Conservation (phyloP, 768 basidiomycete species). For the Calocybe gangraenosa region DNA sequence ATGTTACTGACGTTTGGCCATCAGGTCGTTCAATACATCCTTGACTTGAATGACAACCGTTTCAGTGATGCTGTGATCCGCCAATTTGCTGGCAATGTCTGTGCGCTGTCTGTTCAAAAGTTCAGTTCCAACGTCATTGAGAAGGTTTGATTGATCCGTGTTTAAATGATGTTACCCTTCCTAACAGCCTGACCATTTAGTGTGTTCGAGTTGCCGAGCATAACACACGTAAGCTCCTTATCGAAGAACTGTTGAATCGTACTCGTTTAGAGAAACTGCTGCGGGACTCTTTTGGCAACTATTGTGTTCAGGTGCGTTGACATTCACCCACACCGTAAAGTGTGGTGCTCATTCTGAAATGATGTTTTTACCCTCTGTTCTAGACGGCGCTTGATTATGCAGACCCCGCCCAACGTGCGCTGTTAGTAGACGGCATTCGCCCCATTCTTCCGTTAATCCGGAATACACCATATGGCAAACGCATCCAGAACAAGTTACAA, state of each 20-base stretch:
- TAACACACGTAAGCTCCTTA: slow-evolving; percentile 87
- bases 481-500: slow-evolving; percentile 97
- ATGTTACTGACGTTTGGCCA: slow-evolving; percentile 6
- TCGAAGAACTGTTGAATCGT: slow-evolving; percentile 93
- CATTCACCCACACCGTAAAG: not conserved
- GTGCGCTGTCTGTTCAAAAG: slow-evolving; percentile 96
- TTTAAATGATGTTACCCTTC: slow-evolving; percentile 1
- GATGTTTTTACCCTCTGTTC: not conserved
- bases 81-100: slow-evolving; percentile 96
- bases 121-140: slow-evolving; percentile 99
- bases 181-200: slow-evolving; percentile 25
- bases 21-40: slow-evolving; percentile 96
- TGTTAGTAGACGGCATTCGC: slow-evolving; percentile 95
- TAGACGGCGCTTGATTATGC: slow-evolving; percentile 98
- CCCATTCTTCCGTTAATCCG: slow-evolving; percentile 98
- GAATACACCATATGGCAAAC: slow-evolving; percentile 99
- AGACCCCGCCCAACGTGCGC: slow-evolving; percentile 85
- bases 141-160: slow-evolving; percentile 50
- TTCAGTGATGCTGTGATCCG: slow-evolving; percentile 98
- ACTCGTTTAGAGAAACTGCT: slow-evolving; percentile 92
- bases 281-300: slow-evolving; percentile 95
- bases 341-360: no score
- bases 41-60: slow-evolving; percentile 96
- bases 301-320: slow-evolving; percentile 76
- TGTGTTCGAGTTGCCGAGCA: slow-evolving; percentile 95